Evolutionary conservation across 163 green algal species (phyloP), one percentile per base, ranked within the genome.

Genomic region (Chlorella variabilis): DNA sequence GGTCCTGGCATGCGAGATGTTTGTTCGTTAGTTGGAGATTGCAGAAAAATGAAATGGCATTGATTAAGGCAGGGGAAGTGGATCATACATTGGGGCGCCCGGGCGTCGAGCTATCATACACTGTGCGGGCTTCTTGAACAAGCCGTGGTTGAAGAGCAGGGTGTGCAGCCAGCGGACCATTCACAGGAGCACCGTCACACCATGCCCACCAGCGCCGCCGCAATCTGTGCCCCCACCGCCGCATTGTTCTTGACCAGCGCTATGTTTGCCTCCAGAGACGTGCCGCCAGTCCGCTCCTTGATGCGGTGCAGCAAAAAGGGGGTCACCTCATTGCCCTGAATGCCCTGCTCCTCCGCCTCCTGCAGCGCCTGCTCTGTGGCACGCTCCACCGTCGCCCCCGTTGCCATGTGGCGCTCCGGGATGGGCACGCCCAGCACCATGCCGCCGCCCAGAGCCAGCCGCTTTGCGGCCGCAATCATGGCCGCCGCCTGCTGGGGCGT

Each of bases 241-340:
- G 97, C 97, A 68, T 99, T 99, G 92, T 99, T 97, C 89, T 98
- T 98, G 17, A 99, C 88, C 21, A 99, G 88, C 27, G 82, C 82
- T 13, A 99, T 96, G 88, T 99, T 99, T 41, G 95, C 87, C 2
- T 84, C 85, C 29, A 99, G 89, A 9, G 91, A 97, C 41, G 80
- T 75, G 83, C 97, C 97, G 9, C 88, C 90, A 0, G 97, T 98
- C 11, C 98, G 90, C 62, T 92, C 75, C 13, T 88, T 89, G 41
- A 99, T 93, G 11, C 93, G 87, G 63, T 96, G 86, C 82, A 99
- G 88, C 48, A 99, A 75, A 80, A 97, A 99, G 4, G 97, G 97
- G 15, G 97, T 99, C 23, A 98, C 82, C 33, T 91, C 84, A 15
- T 65, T 74, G 65, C 92, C 91, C 31, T 54, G 71, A 0, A 94